These are phyloP conservation scores for Furcasterigmium furcatum DNA, from an alignment of 2,329 filamentous ascomycete species.

Conservation along the genomic window DNA sequence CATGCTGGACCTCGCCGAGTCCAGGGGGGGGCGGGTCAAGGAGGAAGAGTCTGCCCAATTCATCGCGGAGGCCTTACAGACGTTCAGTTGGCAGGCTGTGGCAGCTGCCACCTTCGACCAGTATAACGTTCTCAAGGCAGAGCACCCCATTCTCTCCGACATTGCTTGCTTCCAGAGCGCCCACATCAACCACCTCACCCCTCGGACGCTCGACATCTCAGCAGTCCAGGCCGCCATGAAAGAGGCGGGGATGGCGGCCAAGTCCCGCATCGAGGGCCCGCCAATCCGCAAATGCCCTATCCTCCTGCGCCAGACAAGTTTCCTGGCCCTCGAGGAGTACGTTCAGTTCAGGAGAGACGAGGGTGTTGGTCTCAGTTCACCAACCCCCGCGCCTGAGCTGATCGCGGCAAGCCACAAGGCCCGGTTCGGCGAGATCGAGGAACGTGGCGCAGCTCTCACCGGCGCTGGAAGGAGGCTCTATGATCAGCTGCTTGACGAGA, in stretches of 20 bases:
- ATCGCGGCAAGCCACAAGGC: slow-evolving; percentile 38
- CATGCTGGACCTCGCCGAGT: slow-evolving; percentile 30
- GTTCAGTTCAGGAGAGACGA: slow-evolving; percentile 31
- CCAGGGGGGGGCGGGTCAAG: slow-evolving; percentile 19
- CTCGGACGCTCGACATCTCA: slow-evolving; percentile 45
- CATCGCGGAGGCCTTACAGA: slow-evolving; percentile 37
- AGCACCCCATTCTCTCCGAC: slow-evolving; percentile 46
- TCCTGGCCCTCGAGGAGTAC: slow-evolving; percentile 44
- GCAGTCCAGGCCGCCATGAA: slow-evolving; percentile 39
- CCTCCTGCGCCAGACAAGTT: slow-evolving; percentile 50
- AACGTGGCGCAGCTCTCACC: slow-evolving; percentile 48
- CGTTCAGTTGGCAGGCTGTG: slow-evolving; percentile 44
- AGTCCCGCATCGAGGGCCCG: slow-evolving; percentile 50
- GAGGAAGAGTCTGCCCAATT: slow-evolving; percentile 29
- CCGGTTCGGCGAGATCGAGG: slow-evolving; percentile 50
- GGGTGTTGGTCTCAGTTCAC: too few species aligned
- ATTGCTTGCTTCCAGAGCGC: slow-evolving; percentile 36
- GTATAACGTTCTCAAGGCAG: slow-evolving; percentile 35
- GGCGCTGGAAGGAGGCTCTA: slow-evolving; percentile 39
- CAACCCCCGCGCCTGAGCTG: too few species aligned
- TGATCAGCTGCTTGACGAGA: slow-evolving; percentile 33
- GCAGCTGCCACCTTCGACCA: slow-evolving; percentile 34
- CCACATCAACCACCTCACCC: slow-evolving; percentile 53
- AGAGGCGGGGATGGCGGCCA: slow-evolving; percentile 33
- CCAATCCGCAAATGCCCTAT: slow-evolving; percentile 39